Evolutionary conservation across 371 early-diverging fungal species (phyloP), one percentile per base, ranked within the genome.

Genomic region (Basidiobolus heterosporus): DNA sequence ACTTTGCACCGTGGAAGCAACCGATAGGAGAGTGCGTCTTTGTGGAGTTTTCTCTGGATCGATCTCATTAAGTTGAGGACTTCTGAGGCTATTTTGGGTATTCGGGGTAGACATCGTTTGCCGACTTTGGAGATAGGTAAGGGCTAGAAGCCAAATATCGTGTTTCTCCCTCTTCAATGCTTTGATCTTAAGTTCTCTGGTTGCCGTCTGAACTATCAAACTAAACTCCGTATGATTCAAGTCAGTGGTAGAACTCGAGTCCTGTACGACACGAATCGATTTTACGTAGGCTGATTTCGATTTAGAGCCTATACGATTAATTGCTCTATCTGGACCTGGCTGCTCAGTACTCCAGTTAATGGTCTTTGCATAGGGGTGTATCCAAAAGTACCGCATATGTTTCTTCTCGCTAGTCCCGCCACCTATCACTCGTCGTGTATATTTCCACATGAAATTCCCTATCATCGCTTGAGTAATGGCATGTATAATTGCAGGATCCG

Each of bases 351-450:
- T 74, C 85, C 87, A 87, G 52, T 82, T 78, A 18, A 87, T 56
- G 9, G 78, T 78, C 49, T 74, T 76, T 35, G 80, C 76, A 48
- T 84, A 85, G 16, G 87, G 87, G 53, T 85, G 81, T 9, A 87
- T 62, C 85, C 87, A 85, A 45, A 85, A 75, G 66, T 75, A 85
- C 6, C 85, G 65, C 40, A 61, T 49, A 44, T 87, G 82, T 7
- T 66, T 59, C 39, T 74, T 74, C 52, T 75, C 77, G 17, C 69
- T 68, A 16, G 62, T 66, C 16, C 69, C 67, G 15, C 53, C 53
- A 2, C 65, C 68, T 41, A 66, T 63, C 16, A 59, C 52, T 37
- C 70, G 62, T 6, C 76, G 65, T 9, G 76, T 75, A 47, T 74
- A 80, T 62, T 87, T 87, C 57, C 65, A 72, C 57, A 85, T 59